Conservation (phyloP, 78 protist genomes). For the Protostelium mycophagum region DNA sequence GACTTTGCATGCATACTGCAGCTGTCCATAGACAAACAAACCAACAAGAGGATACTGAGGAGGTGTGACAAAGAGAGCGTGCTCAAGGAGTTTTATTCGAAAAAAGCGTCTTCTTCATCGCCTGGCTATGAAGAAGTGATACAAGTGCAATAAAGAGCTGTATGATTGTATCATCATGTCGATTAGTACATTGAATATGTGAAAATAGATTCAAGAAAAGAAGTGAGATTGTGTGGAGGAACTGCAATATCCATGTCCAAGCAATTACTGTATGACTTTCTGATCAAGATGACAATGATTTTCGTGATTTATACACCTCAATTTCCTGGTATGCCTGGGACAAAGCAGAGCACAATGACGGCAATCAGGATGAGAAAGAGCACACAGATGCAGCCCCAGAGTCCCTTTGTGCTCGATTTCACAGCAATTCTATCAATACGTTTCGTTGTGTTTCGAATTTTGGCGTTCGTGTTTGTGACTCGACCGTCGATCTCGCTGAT, state of each 20-base stretch:
- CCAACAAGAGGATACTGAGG: not conserved
- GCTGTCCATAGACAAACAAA: not conserved
- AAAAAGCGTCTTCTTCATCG: not conserved
- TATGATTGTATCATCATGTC: too few species aligned
- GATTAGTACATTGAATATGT: too few species aligned
- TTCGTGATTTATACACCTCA: not conserved
- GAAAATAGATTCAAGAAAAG: too few species aligned
- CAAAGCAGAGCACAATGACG: not conserved
- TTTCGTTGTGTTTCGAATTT: not conserved
- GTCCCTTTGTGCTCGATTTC: not conserved
- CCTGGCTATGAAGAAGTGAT: not conserved
- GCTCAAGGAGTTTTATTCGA: not conserved
- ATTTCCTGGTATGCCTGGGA: not conserved
- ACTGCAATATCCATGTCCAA: too few species aligned
- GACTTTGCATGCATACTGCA: conserved; percentile 52
- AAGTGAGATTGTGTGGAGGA: too few species aligned
- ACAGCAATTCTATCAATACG: not conserved
- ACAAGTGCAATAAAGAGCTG: not conserved
- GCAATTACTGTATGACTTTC: too few species aligned
- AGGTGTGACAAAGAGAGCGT: not conserved
- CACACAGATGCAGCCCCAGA: not conserved
- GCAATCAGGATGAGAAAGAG: not conserved
- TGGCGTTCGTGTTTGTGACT: not conserved
- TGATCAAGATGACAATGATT: too few species aligned
- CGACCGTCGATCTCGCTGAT: not conserved